Evolutionary conservation across 305 asterid species (phyloP), one percentile per base, ranked within the genome.

Genomic region (Andrographis paniculata): DNA sequence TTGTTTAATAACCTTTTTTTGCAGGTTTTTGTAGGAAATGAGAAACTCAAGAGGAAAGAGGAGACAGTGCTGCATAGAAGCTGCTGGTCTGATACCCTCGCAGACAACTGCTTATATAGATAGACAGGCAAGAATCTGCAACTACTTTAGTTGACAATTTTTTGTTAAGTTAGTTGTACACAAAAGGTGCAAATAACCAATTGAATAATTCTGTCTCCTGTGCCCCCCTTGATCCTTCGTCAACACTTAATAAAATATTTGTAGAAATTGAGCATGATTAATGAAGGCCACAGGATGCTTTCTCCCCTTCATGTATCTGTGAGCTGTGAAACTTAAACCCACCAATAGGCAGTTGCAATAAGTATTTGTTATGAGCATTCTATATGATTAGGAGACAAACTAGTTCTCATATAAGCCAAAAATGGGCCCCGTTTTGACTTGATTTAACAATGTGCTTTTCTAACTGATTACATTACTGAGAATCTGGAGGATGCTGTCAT

Each of bases 221-320:
- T 46, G 53, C 48, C 58, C 72, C 57, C 38, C 38, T 14, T 66
- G 50, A 70, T 63, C 74, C 72, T 67, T 70, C 42, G 94, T 75
- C 92, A 80, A 84, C 80, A 62, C 41, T 48, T 55, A 19, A 50
- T 58, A 48, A 68, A 64, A 69, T 68, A 54, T 49, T 46, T 24
- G 40, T 47, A 28, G 60, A 69, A 50, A 55, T 76, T 74, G 77
- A 75, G 68, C 63, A 78, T 78, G 76, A 70, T 71, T 55, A 69
- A 63, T 72, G 84, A 76, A 71, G 62, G 67, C 67, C 51, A 53
- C 70, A 61, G 67, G 82, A 75, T 70, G 61, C 69, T 81, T 74
- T 79, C 78, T 56, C 50, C 12, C 46, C 68, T 37, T 66, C 20
- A 60, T 28, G 48, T 45, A 36, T 39, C 20, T 51, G 55, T 51